Evolutionary conservation across 2,329 filamentous ascomycete genomes (phyloP), one percentile per base, ranked within the genome.

Genomic region (Tetracladium maxilliforme): DNA sequence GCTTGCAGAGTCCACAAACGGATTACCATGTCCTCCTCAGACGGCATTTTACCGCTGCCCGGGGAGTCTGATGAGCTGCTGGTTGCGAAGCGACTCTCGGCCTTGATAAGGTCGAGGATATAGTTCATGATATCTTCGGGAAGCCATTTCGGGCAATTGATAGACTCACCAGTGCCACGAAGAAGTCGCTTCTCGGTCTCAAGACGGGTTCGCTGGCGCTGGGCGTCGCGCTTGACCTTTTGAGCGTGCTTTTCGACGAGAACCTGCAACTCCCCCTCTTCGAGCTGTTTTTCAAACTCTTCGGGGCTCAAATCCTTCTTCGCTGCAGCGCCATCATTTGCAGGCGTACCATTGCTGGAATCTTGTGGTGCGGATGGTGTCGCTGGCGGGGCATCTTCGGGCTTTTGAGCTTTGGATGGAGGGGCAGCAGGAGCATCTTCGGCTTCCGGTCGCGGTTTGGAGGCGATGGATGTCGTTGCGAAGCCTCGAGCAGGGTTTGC

Each of bases 401-500:
- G 28, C 18, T 33, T 22, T 19, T 33, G 38, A 18, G 30, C 21
- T 26, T 30, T 25, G 13, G 30, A 15, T 8, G n/a, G n/a, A n/a
- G n/a, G n/a, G n/a, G 28, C 30, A 19, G 31, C 24, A 13, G 33
- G 27, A 14, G 32, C 29, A 24, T 17, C 29, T 21, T 40, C 17
- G 21, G 25, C 26, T 43, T 87, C 83, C 22, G 67, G 60, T 45
- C 81, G 66, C 7, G 72, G 64, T 40, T 86, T 92, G 14, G 83
- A 92, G 21, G 84, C 82, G 31, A 92, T 67, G 2, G 87, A 95
- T 9, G 82, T 92, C 5, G 90, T 98, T 35, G 87, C 83, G 54
- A 94, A 92, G 11, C 86, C 90, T 49, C 90, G 68, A 19, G 84
- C 83, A 31, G 86, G 82, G 51, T 94, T 95, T 16, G 76, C 70